phyloP scores from a whole-genome alignment of 2,329 filamentous ascomycete species.

The Pestalotiopsis sp. region DNA sequence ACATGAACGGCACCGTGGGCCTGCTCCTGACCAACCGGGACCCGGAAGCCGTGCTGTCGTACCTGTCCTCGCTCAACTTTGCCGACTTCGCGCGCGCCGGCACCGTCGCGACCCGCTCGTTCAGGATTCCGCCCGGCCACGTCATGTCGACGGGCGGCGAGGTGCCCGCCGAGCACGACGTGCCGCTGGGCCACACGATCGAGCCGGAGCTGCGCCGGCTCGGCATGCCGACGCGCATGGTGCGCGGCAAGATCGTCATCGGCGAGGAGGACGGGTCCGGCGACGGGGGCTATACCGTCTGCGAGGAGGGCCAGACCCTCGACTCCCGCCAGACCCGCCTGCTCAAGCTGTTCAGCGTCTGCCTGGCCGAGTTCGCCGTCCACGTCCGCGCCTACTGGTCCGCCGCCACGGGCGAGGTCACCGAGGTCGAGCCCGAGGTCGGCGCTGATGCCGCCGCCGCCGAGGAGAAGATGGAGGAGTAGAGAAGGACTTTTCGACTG shows the following conservation, averaged over 20 bases:
- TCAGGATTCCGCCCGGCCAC: slow-evolving; percentile 81
- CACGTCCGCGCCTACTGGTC: slow-evolving; percentile 75
- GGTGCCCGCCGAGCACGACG: slow-evolving; percentile 77
- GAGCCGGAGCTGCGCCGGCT: slow-evolving; percentile 90
- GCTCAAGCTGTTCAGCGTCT: slow-evolving; percentile 90
- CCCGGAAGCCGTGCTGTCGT: slow-evolving; percentile 66
- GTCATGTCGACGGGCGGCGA: slow-evolving; percentile 83
- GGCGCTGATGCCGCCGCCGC: slow-evolving; percentile 28
- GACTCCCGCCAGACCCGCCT: slow-evolving; percentile 92
- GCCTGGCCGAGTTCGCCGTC: slow-evolving; percentile 88
- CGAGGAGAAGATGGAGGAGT: slow-evolving; percentile 1
- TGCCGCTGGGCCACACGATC: slow-evolving; percentile 82
- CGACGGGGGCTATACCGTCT: slow-evolving; percentile 70
- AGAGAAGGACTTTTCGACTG: neutral
- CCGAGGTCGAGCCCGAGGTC: slow-evolving; percentile 45
- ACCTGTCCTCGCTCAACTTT: slow-evolving; percentile 73
- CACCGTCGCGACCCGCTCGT: slow-evolving; percentile 70
- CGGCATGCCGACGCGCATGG: slow-evolving; percentile 85
- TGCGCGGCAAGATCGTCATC: slow-evolving; percentile 85
- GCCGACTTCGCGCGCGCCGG: slow-evolving; percentile 93
- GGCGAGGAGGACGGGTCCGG: slow-evolving; percentile 52
- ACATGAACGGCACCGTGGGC: slow-evolving; percentile 82
- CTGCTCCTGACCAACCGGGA: slow-evolving; percentile 86
- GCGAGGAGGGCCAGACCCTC: slow-evolving; percentile 80
- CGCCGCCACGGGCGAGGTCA: slow-evolving; percentile 60